Base-by-base conservation (phyloP, 768 basidiomycete species). In the Podaxis mareebaensis region DNA sequence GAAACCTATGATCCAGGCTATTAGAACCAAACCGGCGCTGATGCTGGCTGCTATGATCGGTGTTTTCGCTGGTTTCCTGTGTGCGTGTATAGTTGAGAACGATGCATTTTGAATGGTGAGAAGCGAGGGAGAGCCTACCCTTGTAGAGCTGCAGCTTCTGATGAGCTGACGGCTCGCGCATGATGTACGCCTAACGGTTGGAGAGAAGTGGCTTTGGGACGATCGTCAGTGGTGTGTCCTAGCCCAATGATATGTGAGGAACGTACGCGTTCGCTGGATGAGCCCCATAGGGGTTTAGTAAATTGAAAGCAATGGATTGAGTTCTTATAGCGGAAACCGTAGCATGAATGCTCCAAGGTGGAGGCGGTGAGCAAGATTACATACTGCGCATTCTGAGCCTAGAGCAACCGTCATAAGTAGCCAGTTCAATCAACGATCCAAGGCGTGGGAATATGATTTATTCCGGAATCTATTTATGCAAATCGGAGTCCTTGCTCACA, bases 31-130 rank as follows among this genome's bases (percentile, higher is more conserved):
- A 12, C 78, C 78, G 42, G 86, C 87, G 63, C 85, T 85, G 61
- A 87, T 76, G 59, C 77, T 77, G 22, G 87, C 87, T 11, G 87
- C 85, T 66, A 88, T 81, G 63, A 87, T 80, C 38, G 87, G 87
- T 7, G 86, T 88, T 67, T 81, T 77, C 0, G 84, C 80, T 63
- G 80, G 82, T 58, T 82, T 78, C 51, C 85, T 88, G 61, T 52
- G 24, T 22, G 26, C n/a, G 17, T 33, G 33, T 3, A 3, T 8
- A 24, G 17, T 46, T 46, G 52, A 28, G 36, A 11, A 22, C 10
- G 33, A 39, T 49, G 42, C 49, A 17, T 36, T 30, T 12, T 20
- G 39, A 15, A 39, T 57, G 28, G 61, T 53, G 22, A 13, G 40
- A 46, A 46, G 55, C 42, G 11, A 17, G 11, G 30, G 40, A 33